Base-by-base conservation (phyloP, 495 filamentous ascomycete species). In the Penicillium fimorum region DNA sequence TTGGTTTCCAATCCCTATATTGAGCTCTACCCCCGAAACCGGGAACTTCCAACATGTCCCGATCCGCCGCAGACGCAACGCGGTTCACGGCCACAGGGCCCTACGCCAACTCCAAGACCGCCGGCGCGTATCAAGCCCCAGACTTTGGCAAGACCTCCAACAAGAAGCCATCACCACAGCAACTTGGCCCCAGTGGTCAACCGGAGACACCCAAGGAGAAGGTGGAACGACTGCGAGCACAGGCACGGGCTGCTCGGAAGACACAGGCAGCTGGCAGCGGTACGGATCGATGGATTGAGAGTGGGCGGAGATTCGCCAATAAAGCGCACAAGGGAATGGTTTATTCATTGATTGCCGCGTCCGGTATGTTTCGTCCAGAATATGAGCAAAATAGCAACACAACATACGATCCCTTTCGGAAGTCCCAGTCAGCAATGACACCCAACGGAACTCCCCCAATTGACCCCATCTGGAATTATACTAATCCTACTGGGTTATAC, bases 81-180 rank as follows among this genome's bases (percentile, higher is more conserved):
- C 86, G 93, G 58, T 98, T 98, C 81, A 97, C 93, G 48, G 83
- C 92, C 30, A 96, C 90, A 40, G 89, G 87, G 49, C 92, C 92
- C 15, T 92, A 96, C 78, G 92, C 90, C 59, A 82, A 80, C 72
- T 86, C 88, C 61, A 89, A 90, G 65, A 68, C 83, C 47, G 70
- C 70, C 44, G 53, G 71, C 48, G 55, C 70, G 24, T 72, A 74
- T 58, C 70, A 75, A 45, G 65, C 75, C n/a, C 69, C 76, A 18
- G 55, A 61, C 12, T 72, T 66, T 61, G 60, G 72, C 58, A 52
- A 67, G 18, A 61, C 68, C 30, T 50, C 57, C 7, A 63, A 59
- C 38, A 24, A 56, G 30, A 60, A 59, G 35, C 42, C 64, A n/a
- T 61, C 58, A 32, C 35, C 67, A 47, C 51, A 58, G 45, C 40